Base-by-base conservation (phyloP, 345 rosid species). In the Populus nigra region DNA sequence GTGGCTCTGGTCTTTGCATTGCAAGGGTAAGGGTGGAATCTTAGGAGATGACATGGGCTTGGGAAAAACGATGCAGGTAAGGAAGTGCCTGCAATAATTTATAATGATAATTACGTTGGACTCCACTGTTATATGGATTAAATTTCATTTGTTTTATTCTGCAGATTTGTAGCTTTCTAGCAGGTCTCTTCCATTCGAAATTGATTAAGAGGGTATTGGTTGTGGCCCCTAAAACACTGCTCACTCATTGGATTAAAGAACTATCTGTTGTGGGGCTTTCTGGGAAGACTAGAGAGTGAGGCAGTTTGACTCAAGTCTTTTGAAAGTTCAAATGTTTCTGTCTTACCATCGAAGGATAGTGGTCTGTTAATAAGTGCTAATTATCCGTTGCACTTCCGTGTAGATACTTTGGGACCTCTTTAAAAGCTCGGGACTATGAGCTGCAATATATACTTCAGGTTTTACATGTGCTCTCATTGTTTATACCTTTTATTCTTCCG, bases 61-160 rank as follows among this genome's bases (percentile, higher is more conserved):
- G 79, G 99, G 99, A 69, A 96, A 96, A 87, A 96, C 99, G n/a
- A 96, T 96, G 99, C 99, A 96, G 94, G 99, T 92, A 83, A 83
- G 72, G 63, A 67, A 70, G 38, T 74, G 71, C 18, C 35, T 27
- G 15, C 31, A 49, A 49, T 17, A 45, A 12, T 71, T 9, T 43
- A 22, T 74, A 45, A 33, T 47, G 68, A 68, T 77, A 3, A 63
- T 70, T 47, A 35, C 41, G 38, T 15, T 9, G 31, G 70, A 3
- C 3, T 65, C 33, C 25, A 9, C 27, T 50, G 36, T 67, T 29
- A 17, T 27, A 71, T 47, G 74, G 68, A 77, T 66, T 59, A 55
- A 69, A 68, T 76, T 39, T 71, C 29, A 67, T 79, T 76, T 79
- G 61, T 75, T 71, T 62, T 22, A 35, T 73, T 1, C 73, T 81